phyloP scores from a whole-genome alignment of 306 rosid genomes.

The Quercus robur region DNA sequence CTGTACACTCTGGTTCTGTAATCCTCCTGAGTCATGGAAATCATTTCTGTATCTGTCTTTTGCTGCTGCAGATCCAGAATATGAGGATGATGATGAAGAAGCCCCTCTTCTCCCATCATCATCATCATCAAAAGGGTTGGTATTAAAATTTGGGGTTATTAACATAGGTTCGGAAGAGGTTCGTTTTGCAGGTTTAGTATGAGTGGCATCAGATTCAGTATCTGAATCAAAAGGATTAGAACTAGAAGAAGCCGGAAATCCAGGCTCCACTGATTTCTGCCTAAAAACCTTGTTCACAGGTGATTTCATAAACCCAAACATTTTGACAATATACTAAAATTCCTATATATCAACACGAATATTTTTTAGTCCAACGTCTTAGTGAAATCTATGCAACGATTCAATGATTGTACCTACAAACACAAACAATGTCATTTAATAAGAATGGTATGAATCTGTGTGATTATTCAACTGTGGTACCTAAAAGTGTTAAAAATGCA shows the following conservation, averaged over 20 bases:
- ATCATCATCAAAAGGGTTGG: constrained; percentile 40
- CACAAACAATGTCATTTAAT: neutral
- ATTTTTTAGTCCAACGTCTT: neutral
- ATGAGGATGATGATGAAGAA: constrained; percentile 24
- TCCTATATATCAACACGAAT: neutral
- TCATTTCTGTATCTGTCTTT: constrained; percentile 43
- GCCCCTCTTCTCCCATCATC: constrained; percentile 44
- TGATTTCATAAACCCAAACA: constrained; percentile 69
- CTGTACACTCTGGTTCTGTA: constrained; percentile 72
- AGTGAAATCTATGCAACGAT: neutral
- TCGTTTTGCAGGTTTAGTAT: constrained; percentile 41
- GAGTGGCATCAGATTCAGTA: constrained; percentile 29
- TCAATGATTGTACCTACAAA: neutral
- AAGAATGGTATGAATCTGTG: neutral
- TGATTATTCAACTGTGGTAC: neutral
- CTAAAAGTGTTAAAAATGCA: neutral
- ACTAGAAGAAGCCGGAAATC: constrained; percentile 19
- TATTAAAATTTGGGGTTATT: constrained; percentile 38
- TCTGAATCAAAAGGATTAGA: constrained; percentile 28
- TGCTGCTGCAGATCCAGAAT: constrained; percentile 16
- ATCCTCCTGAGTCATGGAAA: constrained; percentile 58
- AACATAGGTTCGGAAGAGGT: constrained; percentile 66
- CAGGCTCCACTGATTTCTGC: constrained; percentile 45
- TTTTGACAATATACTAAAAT: constrained; percentile 15
- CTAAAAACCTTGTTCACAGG: constrained; percentile 34